Evolutionary conservation across 805 yeast genomes (phyloP), one percentile per base, ranked within the genome.

Genomic region (Jamesozyma gamospora): DNA sequence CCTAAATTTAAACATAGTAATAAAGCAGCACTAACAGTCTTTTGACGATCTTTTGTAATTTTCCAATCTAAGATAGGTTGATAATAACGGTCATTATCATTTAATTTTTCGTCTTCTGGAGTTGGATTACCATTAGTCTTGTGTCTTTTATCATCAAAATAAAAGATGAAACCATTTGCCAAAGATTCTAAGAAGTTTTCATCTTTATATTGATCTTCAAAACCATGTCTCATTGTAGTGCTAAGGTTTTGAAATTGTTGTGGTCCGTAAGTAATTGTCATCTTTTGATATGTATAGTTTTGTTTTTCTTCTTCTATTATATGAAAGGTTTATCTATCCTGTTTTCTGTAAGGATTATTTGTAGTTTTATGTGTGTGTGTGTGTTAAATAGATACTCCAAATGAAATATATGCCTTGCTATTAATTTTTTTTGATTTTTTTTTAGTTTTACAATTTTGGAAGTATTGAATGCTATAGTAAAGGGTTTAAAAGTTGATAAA

Each of bases 131-230:
- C 95, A 44, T 85, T 83, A 2, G 96, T 82, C 48, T 79, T 82
- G 58, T 92, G 96, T 36, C 97, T 74, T 58, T 92, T 90, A 53
- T 86, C 90, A 55, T 87, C 95, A 56, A 74, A 90, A 62, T 92
- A 92, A 41, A 82, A 79, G 58, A 75, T 80, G 63, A 83, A 86
- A 37, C 79, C 75, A 58, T 77, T 66, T 1, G 81, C 81, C 40
- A 78, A 65, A 19, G 71, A 56, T 48, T 65, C 69, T 50, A 78
- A 65, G 49, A 75, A 71, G 50, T 71, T 72, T 46, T 75, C 79
- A 36, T 55, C 49, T 6, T 50, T 48, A 37, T 61, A 61, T 37
- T 77, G 81, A 49, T 74, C 71, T 45, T 75, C 83, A 50, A 79
- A 78, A 1, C 86, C 86, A 58, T 79, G 85, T 43, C 86, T 66